Evolutionary conservation across 2,329 filamentous ascomycete species (phyloP).

Genomic region (Sclerotinia borealis): DNA sequence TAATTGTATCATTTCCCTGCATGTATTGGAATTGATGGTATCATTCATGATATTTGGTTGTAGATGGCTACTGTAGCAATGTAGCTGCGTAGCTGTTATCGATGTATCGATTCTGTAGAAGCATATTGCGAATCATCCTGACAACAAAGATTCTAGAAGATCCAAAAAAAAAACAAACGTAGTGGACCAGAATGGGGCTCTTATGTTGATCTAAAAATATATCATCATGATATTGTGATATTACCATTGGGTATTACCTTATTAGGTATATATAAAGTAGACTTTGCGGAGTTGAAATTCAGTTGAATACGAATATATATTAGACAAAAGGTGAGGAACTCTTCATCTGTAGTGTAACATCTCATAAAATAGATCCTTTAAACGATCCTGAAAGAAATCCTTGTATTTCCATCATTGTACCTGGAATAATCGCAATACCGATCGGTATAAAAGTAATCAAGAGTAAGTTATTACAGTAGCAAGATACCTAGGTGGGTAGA

Average conservation of each 20-base stretch:
- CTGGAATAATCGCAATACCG: not conserved
- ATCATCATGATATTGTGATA: not conserved
- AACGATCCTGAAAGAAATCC: not conserved
- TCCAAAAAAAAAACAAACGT: not conserved
- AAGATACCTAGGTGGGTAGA: not conserved
- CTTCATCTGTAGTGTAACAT: not conserved
- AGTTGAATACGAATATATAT: not conserved
- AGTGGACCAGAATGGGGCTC: not conserved
- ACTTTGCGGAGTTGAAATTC: not conserved
- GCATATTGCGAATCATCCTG: not conserved
- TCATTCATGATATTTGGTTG: no score
- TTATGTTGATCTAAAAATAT: not conserved
- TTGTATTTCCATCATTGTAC: conserved; percentile 5
- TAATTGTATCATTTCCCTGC: not conserved
- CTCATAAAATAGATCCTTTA: not conserved
- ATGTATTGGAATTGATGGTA: not conserved
- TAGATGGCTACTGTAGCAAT: no score
- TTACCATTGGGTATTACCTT: not conserved
- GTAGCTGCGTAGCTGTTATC: no score
- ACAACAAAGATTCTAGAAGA: not conserved
- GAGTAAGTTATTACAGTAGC: not conserved
- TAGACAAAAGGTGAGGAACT: not conserved
- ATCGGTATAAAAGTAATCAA: not conserved
- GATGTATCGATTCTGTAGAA: no score
- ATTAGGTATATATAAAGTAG: no score